These are phyloP conservation scores for Pichia heedii DNA, from an alignment of 805 yeast genomes.

Conservation along the genomic window DNA sequence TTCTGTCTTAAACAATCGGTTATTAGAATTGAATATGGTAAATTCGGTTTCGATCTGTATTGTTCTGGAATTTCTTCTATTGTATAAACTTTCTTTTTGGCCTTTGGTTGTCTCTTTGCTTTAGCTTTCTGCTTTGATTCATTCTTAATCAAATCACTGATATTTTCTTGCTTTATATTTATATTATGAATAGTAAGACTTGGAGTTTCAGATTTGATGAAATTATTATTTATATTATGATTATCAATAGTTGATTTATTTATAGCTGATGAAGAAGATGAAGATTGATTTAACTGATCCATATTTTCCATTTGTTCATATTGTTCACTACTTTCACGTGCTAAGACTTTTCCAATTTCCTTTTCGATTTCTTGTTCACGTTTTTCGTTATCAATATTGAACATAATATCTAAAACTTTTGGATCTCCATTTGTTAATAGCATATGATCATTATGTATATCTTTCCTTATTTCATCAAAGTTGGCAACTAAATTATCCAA, in stretches of 20 bases:
- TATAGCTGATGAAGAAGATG: not conserved
- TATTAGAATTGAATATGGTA: conserved; percentile 73
- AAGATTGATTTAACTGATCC: no score
- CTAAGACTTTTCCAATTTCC: conserved; percentile 15
- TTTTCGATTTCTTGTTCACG: conserved; percentile 11
- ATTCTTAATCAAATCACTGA: not conserved
- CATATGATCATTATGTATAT: conserved; percentile 3
- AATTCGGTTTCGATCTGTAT: conserved; percentile 74
- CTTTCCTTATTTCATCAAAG: conserved; percentile 7
- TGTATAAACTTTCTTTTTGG: conserved; percentile 56
- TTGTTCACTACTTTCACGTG: conserved; percentile 15
- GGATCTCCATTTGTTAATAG: not conserved
- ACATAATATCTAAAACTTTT: conserved; percentile 1
- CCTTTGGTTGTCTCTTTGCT: conserved; percentile 41
- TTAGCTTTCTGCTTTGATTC: conserved; percentile 8
- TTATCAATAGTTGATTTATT: not conserved
- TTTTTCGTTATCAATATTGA: conserved; percentile 3
- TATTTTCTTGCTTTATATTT: not conserved
- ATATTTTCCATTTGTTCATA: conserved; percentile 11
- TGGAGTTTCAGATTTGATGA: not conserved
- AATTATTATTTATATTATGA: not conserved
- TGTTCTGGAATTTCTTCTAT: conserved; percentile 85
- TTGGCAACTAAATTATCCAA: conserved; percentile 8
- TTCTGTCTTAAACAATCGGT: conserved; percentile 67
- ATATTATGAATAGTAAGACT: not conserved